phyloP scores from a whole-genome alignment of 2,329 filamentous ascomycete species.

The Fusarium fracticaudum region DNA sequence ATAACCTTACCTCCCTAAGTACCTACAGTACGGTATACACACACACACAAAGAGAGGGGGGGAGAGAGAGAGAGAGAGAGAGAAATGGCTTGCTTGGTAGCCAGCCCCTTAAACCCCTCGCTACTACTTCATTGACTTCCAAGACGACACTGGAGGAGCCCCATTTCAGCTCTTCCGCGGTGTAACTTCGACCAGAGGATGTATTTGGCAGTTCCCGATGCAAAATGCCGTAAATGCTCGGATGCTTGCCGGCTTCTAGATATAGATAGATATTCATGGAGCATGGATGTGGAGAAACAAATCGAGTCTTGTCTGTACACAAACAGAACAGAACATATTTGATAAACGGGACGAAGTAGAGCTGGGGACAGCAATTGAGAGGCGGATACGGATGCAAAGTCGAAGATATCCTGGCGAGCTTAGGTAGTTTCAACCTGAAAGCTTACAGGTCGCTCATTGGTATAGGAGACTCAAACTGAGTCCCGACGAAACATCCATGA shows the following conservation, averaged over 20 bases:
- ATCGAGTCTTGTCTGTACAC: background rate
- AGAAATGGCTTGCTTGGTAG: constrained; percentile 2
- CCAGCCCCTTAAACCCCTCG: background rate
- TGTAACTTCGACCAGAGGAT: background rate
- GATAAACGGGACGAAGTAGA: background rate
- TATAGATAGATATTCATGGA: constrained; percentile 1
- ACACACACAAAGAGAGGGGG: background rate
- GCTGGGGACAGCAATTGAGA: background rate
- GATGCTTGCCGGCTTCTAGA: constrained; percentile 19
- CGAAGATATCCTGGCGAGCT: background rate
- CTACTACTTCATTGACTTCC: background rate
- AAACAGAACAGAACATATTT: constrained; percentile 8
- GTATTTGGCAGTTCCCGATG: background rate
- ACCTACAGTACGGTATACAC: no score
- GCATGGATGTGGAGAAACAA: constrained; percentile 16
- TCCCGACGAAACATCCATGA: background rate
- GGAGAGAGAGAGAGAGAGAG: background rate
- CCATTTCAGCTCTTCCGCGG: background rate
- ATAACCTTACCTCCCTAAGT: background rate
- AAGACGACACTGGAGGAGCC: background rate
- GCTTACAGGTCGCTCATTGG: background rate
- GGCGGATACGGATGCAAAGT: background rate
- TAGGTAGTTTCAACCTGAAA: background rate
- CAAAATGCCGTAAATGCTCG: constrained; percentile 13
- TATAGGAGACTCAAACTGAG: background rate